A percentile compares a stretch with the other conserved stretches of the same genome.
These are phyloP conservation scores for Guyanaporus albipodus DNA, from an alignment of 768 basidiomycete species.

Conservation along the genomic window DNA sequence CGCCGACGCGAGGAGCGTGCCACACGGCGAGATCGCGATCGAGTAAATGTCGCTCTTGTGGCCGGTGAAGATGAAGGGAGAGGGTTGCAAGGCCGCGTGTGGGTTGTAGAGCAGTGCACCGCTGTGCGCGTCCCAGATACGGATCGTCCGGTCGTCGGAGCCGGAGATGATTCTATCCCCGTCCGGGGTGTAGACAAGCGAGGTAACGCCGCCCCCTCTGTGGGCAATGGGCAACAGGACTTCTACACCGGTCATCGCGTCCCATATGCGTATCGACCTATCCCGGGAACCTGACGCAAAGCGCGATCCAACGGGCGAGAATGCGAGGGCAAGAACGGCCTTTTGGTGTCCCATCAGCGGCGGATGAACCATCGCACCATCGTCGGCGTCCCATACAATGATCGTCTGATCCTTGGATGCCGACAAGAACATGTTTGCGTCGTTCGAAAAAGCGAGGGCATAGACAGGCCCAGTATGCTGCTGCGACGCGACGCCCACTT, in stretches of 20 bases:
- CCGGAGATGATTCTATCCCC: conserved; percentile 28
- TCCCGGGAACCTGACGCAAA: conserved; percentile 34
- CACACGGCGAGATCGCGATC: conserved; percentile 30
- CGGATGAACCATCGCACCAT: conserved; percentile 10
- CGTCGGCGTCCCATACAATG: conserved; percentile 22
- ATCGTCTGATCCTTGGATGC: conserved; percentile 26
- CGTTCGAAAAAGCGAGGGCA: conserved; percentile 29
- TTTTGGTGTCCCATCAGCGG: conserved; percentile 25
- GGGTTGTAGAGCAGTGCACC: conserved; percentile 18
- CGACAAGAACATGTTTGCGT: conserved; percentile 24
- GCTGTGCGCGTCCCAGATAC: conserved; percentile 26
- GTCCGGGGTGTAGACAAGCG: conserved; percentile 30
- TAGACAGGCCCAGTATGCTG: conserved; percentile 22
- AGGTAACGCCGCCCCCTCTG: conserved; percentile 18
- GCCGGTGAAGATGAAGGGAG: conserved; percentile 15
- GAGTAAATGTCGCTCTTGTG: conserved; percentile 26
- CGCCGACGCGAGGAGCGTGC: conserved; percentile 26
- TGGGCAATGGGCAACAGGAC: conserved; percentile 15
- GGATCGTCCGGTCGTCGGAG: conserved; percentile 28
- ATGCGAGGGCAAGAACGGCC: conserved; percentile 25
- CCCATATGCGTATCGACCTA: conserved; percentile 28
- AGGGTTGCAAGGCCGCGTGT: background rate
- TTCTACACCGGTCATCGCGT: conserved; percentile 17
- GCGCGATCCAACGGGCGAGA: conserved; percentile 24
- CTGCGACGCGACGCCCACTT: conserved; percentile 11